These are phyloP conservation scores for Bryoglossum gracile DNA, from an alignment of 495 filamentous ascomycete genomes.

Conservation along the genomic window DNA sequence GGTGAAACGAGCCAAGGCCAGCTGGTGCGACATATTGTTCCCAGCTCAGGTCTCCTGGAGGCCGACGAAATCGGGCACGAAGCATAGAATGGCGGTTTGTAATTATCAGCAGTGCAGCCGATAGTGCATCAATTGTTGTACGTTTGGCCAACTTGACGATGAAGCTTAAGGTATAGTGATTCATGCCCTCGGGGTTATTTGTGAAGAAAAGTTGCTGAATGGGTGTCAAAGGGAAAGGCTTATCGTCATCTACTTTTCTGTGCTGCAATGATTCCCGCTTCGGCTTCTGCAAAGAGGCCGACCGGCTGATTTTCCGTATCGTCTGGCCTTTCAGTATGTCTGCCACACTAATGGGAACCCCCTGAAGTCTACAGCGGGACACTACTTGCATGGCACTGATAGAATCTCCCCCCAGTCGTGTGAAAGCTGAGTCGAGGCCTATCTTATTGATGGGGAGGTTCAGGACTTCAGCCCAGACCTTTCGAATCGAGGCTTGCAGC, in stretches of 20 bases:
- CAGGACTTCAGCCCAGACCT: slow-evolving; percentile 47
- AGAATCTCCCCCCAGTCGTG: slow-evolving; percentile 31
- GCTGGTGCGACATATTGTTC: slow-evolving; percentile 27
- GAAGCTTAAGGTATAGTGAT: slow-evolving; percentile 68
- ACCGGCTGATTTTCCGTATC: not conserved
- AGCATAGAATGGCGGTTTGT: slow-evolving; percentile 66
- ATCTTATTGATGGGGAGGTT: slow-evolving; percentile 33
- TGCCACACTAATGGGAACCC: slow-evolving; percentile 18
- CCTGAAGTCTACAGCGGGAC: slow-evolving; percentile 4
- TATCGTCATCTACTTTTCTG: slow-evolving; percentile 32
- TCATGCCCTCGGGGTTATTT: slow-evolving; percentile 38
- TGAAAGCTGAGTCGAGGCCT: slow-evolving; percentile 21
- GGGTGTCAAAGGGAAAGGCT: slow-evolving; percentile 58
- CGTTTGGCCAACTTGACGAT: slow-evolving; percentile 48
- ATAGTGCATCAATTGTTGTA: slow-evolving; percentile 40
- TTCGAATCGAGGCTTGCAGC: slow-evolving; percentile 31
- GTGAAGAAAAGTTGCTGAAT: slow-evolving; percentile 68
- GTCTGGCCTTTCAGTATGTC: slow-evolving; percentile 13
- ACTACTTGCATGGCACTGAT: slow-evolving; percentile 31
- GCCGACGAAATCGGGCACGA: slow-evolving; percentile 54
- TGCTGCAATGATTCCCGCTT: not conserved
- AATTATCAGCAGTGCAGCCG: slow-evolving; percentile 48
- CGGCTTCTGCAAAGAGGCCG: not conserved
- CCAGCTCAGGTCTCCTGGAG: slow-evolving; percentile 28
- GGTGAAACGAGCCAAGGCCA: slow-evolving; percentile 17